Percentiles rank a stretch among this genome's conserved stretches.
phyloP scores from a whole-genome alignment of 768 basidiomycete genomes.

The Mycena epipterygia region DNA sequence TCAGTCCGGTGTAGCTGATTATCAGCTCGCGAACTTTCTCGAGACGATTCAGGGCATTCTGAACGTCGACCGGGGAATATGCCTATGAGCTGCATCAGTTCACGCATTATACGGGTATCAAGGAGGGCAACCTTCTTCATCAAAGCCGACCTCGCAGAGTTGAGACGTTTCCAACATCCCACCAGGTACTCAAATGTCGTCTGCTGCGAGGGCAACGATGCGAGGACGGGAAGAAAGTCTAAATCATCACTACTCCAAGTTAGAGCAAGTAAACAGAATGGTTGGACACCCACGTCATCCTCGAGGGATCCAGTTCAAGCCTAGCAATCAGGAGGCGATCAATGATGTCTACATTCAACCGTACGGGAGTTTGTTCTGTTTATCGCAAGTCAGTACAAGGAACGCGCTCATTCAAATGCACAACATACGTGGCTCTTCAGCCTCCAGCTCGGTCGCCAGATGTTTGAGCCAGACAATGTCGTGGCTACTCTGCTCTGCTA shows the following conservation, averaged over 20 bases:
- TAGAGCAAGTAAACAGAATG: slow-evolving; percentile 20
- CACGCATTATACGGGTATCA: background rate
- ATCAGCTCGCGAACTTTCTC: slow-evolving; percentile 87
- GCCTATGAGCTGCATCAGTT: slow-evolving; percentile 52
- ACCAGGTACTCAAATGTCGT: slow-evolving; percentile 93
- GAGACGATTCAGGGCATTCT: slow-evolving; percentile 71
- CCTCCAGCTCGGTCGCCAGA: slow-evolving; percentile 74
- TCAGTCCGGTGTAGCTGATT: slow-evolving; percentile 91
- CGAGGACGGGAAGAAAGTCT: slow-evolving; percentile 80
- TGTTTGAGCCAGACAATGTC: slow-evolving; percentile 88
- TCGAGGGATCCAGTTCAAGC: slow-evolving; percentile 81
- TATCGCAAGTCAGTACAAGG: slow-evolving; percentile 16
- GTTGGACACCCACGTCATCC: slow-evolving; percentile 70
- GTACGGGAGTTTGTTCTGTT: slow-evolving; percentile 52
- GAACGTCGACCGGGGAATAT: slow-evolving; percentile 72
- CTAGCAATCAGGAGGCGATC: slow-evolving; percentile 89
- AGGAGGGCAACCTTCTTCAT: slow-evolving; percentile 69
- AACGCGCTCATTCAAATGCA: background rate
- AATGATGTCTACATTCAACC: slow-evolving; percentile 68
- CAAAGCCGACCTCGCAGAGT: slow-evolving; percentile 64
- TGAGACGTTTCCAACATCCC: slow-evolving; percentile 93
- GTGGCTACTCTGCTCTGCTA: slow-evolving; percentile 73
- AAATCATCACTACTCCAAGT: slow-evolving; percentile 69
- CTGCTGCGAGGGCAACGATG: slow-evolving; percentile 81
- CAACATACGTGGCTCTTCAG: slow-evolving; percentile 61